Conservation (phyloP, 163 green algal genomes). For the Volvox carteri region DNA sequence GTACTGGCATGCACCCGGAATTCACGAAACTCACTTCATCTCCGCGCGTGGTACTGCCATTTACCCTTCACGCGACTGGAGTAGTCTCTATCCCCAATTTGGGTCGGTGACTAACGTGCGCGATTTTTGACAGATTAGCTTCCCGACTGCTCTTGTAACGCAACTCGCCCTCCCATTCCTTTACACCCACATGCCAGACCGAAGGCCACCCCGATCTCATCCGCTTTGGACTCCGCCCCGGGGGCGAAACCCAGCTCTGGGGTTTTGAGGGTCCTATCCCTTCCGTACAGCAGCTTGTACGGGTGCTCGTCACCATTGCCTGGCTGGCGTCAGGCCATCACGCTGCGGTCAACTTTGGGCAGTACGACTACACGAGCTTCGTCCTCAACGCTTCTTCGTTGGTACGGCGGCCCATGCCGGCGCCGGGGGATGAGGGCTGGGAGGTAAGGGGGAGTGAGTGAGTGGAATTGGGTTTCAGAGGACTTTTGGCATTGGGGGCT, state of each 20-base stretch:
- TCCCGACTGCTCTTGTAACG: no score
- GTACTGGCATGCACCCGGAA: no score
- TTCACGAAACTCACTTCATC: no score
- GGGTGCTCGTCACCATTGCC: no score
- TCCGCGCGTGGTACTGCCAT: neutral
- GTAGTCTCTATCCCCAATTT: neutral
- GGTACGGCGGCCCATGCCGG: slow-evolving; percentile 42
- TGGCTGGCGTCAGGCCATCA: no score
- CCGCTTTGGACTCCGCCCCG: neutral
- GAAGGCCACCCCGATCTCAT: slow-evolving; percentile 67
- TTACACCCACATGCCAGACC: neutral
- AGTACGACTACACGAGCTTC: no score
- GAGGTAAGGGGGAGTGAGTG: neutral
- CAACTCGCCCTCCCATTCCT: neutral
- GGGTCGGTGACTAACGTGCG: no score
- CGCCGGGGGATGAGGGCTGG: neutral
- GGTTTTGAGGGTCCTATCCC: slow-evolving; percentile 48
- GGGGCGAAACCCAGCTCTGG: slow-evolving; percentile 61
- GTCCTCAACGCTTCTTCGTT: slow-evolving; percentile 65
- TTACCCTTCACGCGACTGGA: neutral
- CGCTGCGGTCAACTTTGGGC: no score
- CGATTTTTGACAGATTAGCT: no score
- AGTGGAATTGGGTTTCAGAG: neutral
- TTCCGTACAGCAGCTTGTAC: no score
- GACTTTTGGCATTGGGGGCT: no score